These are phyloP conservation scores for Phytophthora pseudosyringae DNA, from an alignment of 352 stramenopile genomes.

Conservation along the genomic window DNA sequence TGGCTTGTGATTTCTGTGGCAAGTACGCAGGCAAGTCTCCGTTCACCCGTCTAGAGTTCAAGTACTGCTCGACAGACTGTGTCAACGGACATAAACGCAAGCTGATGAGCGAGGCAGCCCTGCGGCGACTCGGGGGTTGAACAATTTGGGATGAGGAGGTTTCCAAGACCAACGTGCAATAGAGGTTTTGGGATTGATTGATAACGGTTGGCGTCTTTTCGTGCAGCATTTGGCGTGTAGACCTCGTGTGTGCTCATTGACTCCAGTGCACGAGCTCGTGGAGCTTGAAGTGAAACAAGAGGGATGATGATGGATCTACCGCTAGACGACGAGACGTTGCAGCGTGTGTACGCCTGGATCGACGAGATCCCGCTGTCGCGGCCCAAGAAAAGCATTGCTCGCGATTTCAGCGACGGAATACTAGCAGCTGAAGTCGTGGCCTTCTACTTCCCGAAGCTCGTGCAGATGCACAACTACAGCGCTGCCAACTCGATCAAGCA, in stretches of 20 bases:
- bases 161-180: slow-evolving; percentile 21
- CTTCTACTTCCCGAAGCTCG: slow-evolving; percentile 95
- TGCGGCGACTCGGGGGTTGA: slow-evolving; percentile 75
- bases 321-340: slow-evolving; percentile 91
- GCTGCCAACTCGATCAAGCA: slow-evolving; percentile 92
- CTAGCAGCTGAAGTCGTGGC: slow-evolving; percentile 91
- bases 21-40: slow-evolving; percentile 88
- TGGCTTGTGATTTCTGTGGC: slow-evolving; percentile 80
- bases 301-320: slow-evolving; percentile 52
- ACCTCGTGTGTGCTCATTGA: slow-evolving; percentile 2
- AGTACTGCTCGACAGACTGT: slow-evolving; percentile 95
- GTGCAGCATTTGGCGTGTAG: slow-evolving; percentile 7
- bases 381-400: slow-evolving; percentile 95
- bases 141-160: neutral
- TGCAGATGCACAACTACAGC: slow-evolving; percentile 97
- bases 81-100: slow-evolving; percentile 93
- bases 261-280: neutral
- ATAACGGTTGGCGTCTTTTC: slow-evolving; percentile 46
- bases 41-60: slow-evolving; percentile 92
- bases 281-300: slow-evolving; percentile 3
- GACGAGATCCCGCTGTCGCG: slow-evolving; percentile 94
- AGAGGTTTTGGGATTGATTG: slow-evolving; percentile 16
- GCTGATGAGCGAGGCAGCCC: slow-evolving; percentile 92
- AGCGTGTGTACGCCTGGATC: slow-evolving; percentile 96
- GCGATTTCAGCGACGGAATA: slow-evolving; percentile 96